Percentiles rank a stretch among this genome's conserved stretches.
phyloP scores from a whole-genome alignment of 2,329 filamentous ascomycete genomes.

The Pseudocercospora macadamiae region DNA sequence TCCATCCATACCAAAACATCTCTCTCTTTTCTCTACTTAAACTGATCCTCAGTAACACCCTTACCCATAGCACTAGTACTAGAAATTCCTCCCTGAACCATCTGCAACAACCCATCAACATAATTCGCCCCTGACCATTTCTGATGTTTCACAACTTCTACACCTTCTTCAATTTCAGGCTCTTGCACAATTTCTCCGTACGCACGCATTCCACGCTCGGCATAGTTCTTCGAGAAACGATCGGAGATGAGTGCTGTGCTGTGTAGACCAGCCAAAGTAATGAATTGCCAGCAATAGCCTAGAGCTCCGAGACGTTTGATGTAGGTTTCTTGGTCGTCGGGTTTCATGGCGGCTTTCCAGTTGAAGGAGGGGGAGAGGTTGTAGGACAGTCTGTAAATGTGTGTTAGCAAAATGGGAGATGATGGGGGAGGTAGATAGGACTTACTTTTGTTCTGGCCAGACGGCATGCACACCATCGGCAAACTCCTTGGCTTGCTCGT shows the following conservation, averaged over 20 bases:
- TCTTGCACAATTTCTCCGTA: conserved; percentile 98
- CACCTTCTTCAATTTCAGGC: conserved; percentile 86
- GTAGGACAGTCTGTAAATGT: conserved; percentile 74
- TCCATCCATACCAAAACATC: neutral
- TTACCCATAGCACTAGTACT: conserved; percentile 95
- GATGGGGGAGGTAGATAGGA: conserved; percentile 23
- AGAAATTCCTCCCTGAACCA: conserved; percentile 91
- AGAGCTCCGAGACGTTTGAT: conserved; percentile 83
- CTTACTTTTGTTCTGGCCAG: conserved; percentile 94
- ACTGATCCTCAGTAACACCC: conserved; percentile 97
- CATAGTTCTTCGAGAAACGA: conserved; percentile 82
- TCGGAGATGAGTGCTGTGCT: conserved; percentile 91
- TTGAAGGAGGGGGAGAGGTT: conserved; percentile 99
- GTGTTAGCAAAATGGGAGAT: neutral
- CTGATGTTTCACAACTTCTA: conserved; percentile 98
- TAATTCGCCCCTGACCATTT: conserved; percentile 98
- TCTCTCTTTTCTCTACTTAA: conserved; percentile 45
- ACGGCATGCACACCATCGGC: conserved; percentile 90
- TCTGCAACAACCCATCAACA: conserved; percentile 92
- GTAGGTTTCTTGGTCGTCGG: conserved; percentile 93
- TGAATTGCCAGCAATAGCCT: conserved; percentile 99
- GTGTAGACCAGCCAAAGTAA: conserved; percentile 96
- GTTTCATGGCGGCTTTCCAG: conserved; percentile 96
- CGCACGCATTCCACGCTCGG: conserved; percentile 76
- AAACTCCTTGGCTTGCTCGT: conserved; percentile 86